Evolutionary conservation across 192 early-diverging fungal species (phyloP).

Genomic region (Coemansia sp.): DNA sequence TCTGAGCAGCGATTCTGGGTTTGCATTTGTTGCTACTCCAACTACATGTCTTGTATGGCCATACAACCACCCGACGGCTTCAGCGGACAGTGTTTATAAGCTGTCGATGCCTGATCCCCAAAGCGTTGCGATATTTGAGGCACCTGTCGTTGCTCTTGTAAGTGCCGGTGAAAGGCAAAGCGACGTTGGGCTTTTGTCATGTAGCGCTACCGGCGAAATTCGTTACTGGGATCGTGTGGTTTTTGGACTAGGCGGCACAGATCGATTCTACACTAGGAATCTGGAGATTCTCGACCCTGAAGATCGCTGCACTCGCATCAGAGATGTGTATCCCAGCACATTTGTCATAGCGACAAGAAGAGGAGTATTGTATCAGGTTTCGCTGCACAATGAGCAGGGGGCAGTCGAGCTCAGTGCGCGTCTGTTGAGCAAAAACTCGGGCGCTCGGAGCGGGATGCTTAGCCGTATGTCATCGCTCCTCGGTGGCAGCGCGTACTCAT

Average conservation of each 20-base stretch:
- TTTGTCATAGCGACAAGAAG: slow-evolving; percentile 32
- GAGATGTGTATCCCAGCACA: slow-evolving; percentile 18
- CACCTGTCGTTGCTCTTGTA: slow-evolving; percentile 29
- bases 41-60: slow-evolving; percentile 39
- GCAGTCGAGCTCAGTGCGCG: slow-evolving; percentile 17
- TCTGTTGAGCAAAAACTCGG: slow-evolving; percentile 15
- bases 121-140: slow-evolving; percentile 2
- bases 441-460: slow-evolving; percentile 25
- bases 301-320: slow-evolving; percentile 25
- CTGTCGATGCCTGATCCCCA: slow-evolving; percentile 32
- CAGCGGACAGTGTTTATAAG: slow-evolving; percentile 17
- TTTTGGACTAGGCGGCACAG: slow-evolving; percentile 47
- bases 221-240: slow-evolving; percentile 54
- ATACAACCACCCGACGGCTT: slow-evolving; percentile 3
- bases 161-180: slow-evolving; percentile 8
- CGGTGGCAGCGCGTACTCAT: slow-evolving; percentile 12
- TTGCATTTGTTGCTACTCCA: slow-evolving; percentile 39
- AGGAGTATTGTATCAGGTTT: slow-evolving; percentile 33
- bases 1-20: slow-evolving; percentile 13
- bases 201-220: slow-evolving; percentile 32
- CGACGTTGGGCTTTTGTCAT: slow-evolving; percentile 42
- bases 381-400: slow-evolving; percentile 20
- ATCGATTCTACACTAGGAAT: slow-evolving; percentile 12
- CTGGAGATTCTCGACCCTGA: slow-evolving; percentile 9
- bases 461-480: slow-evolving; percentile 47